phyloP scores from a whole-genome alignment of 2,329 filamentous ascomycete species.

The Diaporthe velutina region DNA sequence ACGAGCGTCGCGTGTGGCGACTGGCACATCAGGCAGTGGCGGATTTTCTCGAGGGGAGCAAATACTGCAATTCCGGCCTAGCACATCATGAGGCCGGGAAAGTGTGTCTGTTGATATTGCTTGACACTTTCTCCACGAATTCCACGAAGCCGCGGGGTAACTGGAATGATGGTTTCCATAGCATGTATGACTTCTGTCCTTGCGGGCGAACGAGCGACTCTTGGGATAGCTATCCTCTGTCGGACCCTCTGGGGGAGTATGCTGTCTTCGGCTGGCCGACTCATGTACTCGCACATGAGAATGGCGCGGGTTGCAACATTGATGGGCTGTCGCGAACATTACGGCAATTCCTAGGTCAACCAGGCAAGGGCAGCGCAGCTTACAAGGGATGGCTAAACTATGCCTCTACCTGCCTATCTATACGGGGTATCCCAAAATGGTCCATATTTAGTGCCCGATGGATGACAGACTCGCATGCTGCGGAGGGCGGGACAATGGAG shows the following conservation, averaged over 20 bases:
- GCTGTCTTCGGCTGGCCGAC: not conserved
- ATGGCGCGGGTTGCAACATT: too few species aligned
- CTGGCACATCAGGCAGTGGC: not conserved
- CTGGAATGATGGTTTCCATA: not conserved
- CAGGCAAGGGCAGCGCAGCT: not conserved
- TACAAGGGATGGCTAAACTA: not conserved
- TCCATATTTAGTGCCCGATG: not conserved
- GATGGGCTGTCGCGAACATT: not conserved
- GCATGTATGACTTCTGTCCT: not conserved
- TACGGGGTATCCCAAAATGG: not conserved
- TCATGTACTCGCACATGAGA: not conserved
- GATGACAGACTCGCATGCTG: not conserved
- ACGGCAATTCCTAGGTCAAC: not conserved
- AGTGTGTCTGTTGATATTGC: not conserved
- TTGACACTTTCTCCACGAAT: not conserved
- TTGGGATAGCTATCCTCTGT: too few species aligned
- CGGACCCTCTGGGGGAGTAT: not conserved
- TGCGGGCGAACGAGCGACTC: not conserved
- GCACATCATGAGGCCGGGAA: not conserved
- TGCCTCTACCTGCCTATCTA: accelerated
- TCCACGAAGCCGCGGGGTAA: too few species aligned
- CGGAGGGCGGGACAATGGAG: not conserved
- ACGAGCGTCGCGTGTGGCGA: not conserved
- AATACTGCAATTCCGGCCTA: not conserved
- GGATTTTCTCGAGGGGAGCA: not conserved